Evolutionary conservation across 352 stramenopile genomes (phyloP).

Genomic region (Phytophthora citricola): DNA sequence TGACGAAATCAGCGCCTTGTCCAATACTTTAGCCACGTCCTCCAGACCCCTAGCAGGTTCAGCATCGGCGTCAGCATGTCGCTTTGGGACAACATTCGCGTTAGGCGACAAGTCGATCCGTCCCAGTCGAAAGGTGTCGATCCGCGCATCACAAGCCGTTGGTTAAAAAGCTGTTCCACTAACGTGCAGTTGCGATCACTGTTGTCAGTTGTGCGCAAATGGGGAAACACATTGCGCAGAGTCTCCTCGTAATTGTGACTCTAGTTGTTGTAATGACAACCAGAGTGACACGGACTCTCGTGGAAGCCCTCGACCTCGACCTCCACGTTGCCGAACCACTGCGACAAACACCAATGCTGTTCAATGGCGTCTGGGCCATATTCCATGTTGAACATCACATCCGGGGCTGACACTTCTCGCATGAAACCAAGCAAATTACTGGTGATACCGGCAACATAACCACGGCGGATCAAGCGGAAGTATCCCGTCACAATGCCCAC

Average conservation of each 20-base stretch:
- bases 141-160: slow-evolving; percentile 1
- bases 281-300: background rate
- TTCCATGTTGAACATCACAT: background rate
- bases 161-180: background rate
- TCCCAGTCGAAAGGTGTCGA: background rate
- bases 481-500: background rate
- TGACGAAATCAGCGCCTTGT: slow-evolving; percentile 1
- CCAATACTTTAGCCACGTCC: background rate
- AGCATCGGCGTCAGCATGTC: slow-evolving; percentile 3
- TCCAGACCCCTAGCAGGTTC: background rate
- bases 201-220: slow-evolving; percentile 5
- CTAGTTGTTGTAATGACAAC: background rate
- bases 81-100: background rate
- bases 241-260: background rate
- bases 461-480: background rate
- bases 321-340: background rate
- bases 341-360: background rate
- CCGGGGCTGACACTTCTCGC: background rate
- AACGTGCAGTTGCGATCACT: background rate
- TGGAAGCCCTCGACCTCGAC: background rate
- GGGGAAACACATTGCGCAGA: background rate
- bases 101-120: background rate
- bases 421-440: background rate
- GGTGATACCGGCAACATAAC: background rate
- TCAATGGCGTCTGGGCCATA: background rate